Evolutionary conservation across 2,329 filamentous ascomycete species (phyloP), one percentile per base, ranked within the genome.

Genomic region (Metarhizium sp.): DNA sequence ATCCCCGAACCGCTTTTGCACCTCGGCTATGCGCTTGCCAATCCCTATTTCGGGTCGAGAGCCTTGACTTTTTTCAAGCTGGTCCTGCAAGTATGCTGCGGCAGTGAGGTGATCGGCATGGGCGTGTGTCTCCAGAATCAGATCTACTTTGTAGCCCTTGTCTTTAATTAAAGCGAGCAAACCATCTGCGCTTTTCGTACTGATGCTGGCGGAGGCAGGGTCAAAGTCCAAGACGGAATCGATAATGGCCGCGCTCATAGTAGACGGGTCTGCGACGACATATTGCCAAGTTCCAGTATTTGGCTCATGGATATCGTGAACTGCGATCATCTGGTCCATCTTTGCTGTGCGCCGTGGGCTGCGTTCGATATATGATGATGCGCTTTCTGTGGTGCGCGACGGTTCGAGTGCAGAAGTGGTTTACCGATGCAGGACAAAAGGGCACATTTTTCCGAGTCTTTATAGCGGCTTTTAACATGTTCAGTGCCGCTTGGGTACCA

Each of bases 101-200:
- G 83, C 77, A 0, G 80, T 85, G 0, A 85, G 59, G 57, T 86
- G 81, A 55, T 86, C 80, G 3, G 81, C 81, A 58, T 85, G 79
- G 0, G 73, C 77, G 62, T 87, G 83, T 0, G 84, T 86, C 59
- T 87, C 84, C 2, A 86, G 72, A 18, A 87, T 80, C 45, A 66
- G 69, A 0, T 71, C 68, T 10, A 86, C 62, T 0, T 58, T 72
- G 62, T 83, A 84, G 1, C 68, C 68, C 1, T 78, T 65, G 1
- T 75, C 61, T 4, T 63, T 59, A 6, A 81, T 63, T 0, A 78
- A 29, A 0, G 69, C 59, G 0, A 86, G 68, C 0, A 87, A 59
- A 0, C 57, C 48, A 56, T 86, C 80, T 2, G 84, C 84, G 0
- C 77, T 69, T 0, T 61, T 50, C 0, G 82, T 85, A 6, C 66